Base-by-base conservation (phyloP, 2,329 filamentous ascomycete genomes). In the Colletotrichum sidae region DNA sequence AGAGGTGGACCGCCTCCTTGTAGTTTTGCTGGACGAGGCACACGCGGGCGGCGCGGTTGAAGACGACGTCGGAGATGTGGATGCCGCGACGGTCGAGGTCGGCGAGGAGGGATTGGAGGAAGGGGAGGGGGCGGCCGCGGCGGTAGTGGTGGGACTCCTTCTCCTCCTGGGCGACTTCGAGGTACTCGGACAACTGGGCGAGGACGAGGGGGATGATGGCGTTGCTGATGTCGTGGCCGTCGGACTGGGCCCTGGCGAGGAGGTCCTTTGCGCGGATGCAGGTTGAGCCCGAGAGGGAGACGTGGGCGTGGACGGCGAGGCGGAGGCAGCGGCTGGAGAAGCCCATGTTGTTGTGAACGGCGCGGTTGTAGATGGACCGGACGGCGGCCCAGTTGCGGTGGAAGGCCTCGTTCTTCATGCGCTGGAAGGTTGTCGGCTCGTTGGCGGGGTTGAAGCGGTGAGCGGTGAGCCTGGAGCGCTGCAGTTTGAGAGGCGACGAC, bases 271-370 rank as follows among this genome's bases (percentile, higher is more conserved):
- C 82, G 17, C 70, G 51, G 51, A 70, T 62, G 52, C 76, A 63
- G 47, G 72, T 69, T 3, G 71, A 61, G 4, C 70, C 71, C 42
- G 77, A 72, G 13, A 70, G 50, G 13, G 72, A 72, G 55, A 86
- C 69, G 12, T 78, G 75, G 2, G 83, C 82, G 9, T 78, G 69
- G 8, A 87, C 79, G 8, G 81, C 83, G 6, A 86, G 73, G n/a
- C 80, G 79, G 12, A 87, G 75, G 57, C 80, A 83, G 33, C 78
- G 75, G 3, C 71, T 70, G 35, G 78, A 80, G 64, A 76, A 76
- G 2, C 73, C 72, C 69, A 83, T 74, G 15, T 78, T 76, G 5
- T 69, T 71, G 9, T 67, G 69, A 1, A 75, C 49, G 0, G 78
- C 78, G 34, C 71, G 71, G 55, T 72, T 75, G 70, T 84, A 86